Evolutionary conservation across 345 rosid genomes (phyloP), one percentile per base, ranked within the genome.

Genomic region (Populus deltoides): DNA sequence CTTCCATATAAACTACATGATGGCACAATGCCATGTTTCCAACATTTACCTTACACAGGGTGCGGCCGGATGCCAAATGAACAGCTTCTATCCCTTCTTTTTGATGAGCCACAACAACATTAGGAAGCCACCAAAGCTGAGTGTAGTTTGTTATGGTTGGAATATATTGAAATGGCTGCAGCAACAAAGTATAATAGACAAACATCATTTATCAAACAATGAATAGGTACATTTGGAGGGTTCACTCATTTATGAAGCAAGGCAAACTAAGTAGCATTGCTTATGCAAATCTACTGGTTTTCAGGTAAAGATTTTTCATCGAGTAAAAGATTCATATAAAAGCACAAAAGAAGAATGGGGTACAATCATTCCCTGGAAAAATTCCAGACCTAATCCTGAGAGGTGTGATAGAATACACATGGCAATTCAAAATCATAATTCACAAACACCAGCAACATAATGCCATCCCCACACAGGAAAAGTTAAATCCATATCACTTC

Each of bases 61-160:
- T 92, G 63, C 98, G 94, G 71, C 98, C 98, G 68, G 98, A 83
- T 76, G 98, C 97, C 89, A 97, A 80, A 84, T 95, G 99, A 85
- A 93, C 82, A 77, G 90, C 98, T 87, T 97, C 99, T 73, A 97
- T 94, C 74, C 99, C 99, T 90, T 92, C 98, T 82, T 94, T 92
- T 83, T 91, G 93, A 88, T 92, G 98, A 72, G 96, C 95, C 79
- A 97, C 97, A 80, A 94, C 94, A 79, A 94, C 97, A 88, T 97
- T 94, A 78, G 99, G 97, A 81, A 97, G 92, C 98, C 99, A 97
- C 98, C 98, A 97, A 61, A 95, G 89, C 81, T 89, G 91, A 29
- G 99, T 95, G 87, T 95, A 81, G 81, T 93, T 95, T 80, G 98
- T 95, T 86, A 93, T 95, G 45, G 98, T 95, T 63, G 97, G 98